Conservation (phyloP, 768 basidiomycete genomes). For the Pleurotus ostreatus region DNA sequence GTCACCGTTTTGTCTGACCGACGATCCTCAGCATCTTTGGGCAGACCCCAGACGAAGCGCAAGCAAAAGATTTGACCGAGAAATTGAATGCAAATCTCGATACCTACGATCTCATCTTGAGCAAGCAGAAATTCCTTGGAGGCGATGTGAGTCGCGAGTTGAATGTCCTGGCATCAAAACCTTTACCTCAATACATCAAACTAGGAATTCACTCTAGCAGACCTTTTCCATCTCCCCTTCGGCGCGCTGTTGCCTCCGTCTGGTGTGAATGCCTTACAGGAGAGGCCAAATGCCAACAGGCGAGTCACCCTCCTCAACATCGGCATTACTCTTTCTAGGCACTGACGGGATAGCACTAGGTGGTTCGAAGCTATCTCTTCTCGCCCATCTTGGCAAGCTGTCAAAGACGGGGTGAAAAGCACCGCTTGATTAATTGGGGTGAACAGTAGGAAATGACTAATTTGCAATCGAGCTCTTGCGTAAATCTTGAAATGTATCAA, state of each 20-base stretch:
- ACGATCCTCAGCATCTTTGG: slow-evolving; percentile 15
- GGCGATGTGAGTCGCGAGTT: slow-evolving; percentile 38
- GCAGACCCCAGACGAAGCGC: slow-evolving; percentile 24
- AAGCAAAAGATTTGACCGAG: slow-evolving; percentile 19
- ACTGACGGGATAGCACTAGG: slow-evolving; percentile 5
- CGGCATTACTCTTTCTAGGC: not conserved
- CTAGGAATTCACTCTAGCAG: slow-evolving; percentile 48
- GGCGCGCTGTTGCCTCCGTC: slow-evolving; percentile 14
- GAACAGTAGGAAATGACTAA: no score
- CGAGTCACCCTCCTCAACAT: slow-evolving; percentile 11
- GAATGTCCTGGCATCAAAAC: not conserved
- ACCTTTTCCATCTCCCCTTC: slow-evolving; percentile 54
- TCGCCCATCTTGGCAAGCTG: slow-evolving; percentile 44
- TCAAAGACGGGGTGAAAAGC: slow-evolving; percentile 32
- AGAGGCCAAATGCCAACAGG: slow-evolving; percentile 42
- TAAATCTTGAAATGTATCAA: no score
- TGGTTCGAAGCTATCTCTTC: slow-evolving; percentile 31
- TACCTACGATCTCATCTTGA: slow-evolving; percentile 53
- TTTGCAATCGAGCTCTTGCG: no score
- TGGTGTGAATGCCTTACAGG: slow-evolving; percentile 25
- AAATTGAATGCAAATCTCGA: slow-evolving; percentile 39
- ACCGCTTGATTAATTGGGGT: not conserved
- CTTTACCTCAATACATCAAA: not conserved
- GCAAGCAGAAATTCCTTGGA: slow-evolving; percentile 48
- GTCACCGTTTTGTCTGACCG: not conserved